Evolutionary conservation across 2,329 filamentous ascomycete species (phyloP).

Genomic region (Botrytis paeoniae): DNA sequence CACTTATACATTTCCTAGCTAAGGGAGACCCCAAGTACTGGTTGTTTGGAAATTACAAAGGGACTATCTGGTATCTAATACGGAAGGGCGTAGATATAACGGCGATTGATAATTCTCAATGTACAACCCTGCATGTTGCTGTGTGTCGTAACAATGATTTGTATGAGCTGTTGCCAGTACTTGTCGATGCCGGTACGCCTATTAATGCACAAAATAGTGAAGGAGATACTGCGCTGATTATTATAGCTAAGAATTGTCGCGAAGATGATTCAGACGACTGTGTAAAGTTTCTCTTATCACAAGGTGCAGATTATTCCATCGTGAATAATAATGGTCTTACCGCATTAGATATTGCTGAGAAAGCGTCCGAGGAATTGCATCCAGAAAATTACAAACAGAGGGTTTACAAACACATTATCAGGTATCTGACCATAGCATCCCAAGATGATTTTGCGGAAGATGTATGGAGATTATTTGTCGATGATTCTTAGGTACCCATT

Average conservation of each 20-base stretch:
- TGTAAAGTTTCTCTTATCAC: not conserved
- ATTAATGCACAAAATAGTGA: not conserved
- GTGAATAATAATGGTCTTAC: not conserved
- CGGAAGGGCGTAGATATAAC: not conserved
- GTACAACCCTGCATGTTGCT: not conserved
- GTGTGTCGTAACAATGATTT: rapidly evolving
- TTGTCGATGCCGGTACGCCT: not conserved
- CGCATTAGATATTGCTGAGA: not conserved
- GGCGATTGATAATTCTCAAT: not conserved
- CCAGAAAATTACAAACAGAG: rapidly evolving
- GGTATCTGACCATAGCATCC: not conserved
- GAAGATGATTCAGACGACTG: too few species aligned
- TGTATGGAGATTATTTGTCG: not conserved
- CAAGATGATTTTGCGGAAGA: not conserved
- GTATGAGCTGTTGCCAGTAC: rapidly evolving
- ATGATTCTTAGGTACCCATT: not conserved
- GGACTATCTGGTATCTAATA: too few species aligned
- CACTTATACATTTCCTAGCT: not conserved
- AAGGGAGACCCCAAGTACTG: too few species aligned
- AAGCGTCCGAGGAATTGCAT: rapidly evolving
- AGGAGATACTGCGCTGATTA: not conserved
- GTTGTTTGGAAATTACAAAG: too few species aligned
- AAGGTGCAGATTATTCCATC: not conserved
- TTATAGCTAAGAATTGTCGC: too few species aligned
- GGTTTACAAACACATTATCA: too few species aligned